Evolutionary conservation across 1,139 yeast species (phyloP), one percentile per base, ranked within the genome.

Genomic region (Pichia sp.): DNA sequence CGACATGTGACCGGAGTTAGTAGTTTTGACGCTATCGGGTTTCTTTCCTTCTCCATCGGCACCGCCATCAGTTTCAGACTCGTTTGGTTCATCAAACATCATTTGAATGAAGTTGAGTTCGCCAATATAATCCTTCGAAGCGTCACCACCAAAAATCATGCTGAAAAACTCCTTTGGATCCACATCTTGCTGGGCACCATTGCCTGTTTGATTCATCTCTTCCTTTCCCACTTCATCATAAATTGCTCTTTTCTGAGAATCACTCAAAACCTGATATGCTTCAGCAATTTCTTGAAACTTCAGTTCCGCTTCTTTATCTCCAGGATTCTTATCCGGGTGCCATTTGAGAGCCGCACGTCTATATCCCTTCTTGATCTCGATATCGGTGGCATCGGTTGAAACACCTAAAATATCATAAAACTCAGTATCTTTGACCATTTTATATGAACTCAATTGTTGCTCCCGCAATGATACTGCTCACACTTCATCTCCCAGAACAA

Each of bases 311-410:
- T 69, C 68, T 5, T 92, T 90, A 57, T 83, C 85, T 55, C 82
- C 79, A 7, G 97, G 97, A 58, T 92, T 88, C 68, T 92, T 94
- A 64, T 92, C 98, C 0, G 98, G 98, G 64, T 94, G 98, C 51
- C 88, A 83, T 48, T 68, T 72, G 61, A 92, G 81, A 7, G 97
- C 97, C 59, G 82, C 81, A 64, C 83, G 84, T 50, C 98, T 73
- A 66, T 92, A 92, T 0, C 97, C 96, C 64, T 86, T 87, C 64
- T 92, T 94, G 64, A 92, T 90, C 47, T 87, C 95, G 31, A 79
- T 70, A 5, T 84, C 77, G 1, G 90, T 77, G 36, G 98, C 97
- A 29, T 76, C 77, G 4, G 83, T 72, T 37, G 67, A 53, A 34
- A 94, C 73, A 27, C 77, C 86, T 50, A 92, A 71, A 35, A 81